phyloP scores from a whole-genome alignment of 345 rosid genomes.

The Eucalyptus microcorys region DNA sequence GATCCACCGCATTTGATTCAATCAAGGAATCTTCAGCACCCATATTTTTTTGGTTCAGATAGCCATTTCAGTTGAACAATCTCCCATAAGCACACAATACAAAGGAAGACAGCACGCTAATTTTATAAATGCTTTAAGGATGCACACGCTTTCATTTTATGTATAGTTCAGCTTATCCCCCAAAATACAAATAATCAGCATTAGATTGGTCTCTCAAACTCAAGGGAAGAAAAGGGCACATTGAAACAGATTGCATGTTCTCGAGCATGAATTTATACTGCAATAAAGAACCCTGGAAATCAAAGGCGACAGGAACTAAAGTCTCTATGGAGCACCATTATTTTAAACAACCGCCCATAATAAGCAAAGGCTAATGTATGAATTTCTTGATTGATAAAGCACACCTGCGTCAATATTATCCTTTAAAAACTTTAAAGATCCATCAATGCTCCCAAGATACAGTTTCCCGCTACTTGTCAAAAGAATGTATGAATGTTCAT shows the following conservation, averaged over 20 bases:
- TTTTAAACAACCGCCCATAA: background rate
- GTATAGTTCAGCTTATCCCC: background rate
- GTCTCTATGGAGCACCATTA: background rate
- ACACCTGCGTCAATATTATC: slow-evolving; percentile 78
- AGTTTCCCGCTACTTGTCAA: slow-evolving; percentile 52
- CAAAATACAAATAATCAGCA: no score
- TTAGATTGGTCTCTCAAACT: no score
- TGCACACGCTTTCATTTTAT: background rate
- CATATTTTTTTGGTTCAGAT: background rate
- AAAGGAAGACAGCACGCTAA: background rate
- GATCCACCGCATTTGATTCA: background rate
- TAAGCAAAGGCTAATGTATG: background rate
- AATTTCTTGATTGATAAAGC: background rate
- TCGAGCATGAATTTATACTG: no score
- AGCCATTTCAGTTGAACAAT: background rate
- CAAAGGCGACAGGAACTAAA: background rate
- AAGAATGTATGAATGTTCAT: slow-evolving; percentile 44
- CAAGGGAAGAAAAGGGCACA: no score
- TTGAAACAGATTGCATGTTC: no score
- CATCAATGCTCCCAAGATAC: slow-evolving; percentile 35
- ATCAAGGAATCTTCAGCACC: background rate
- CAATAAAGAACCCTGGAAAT: background rate
- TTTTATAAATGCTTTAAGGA: background rate
- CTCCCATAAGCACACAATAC: background rate
- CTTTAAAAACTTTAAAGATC: slow-evolving; percentile 33